Base-by-base conservation (phyloP, 176 grass and related monocot genomes). In the Stipa capillata region DNA sequence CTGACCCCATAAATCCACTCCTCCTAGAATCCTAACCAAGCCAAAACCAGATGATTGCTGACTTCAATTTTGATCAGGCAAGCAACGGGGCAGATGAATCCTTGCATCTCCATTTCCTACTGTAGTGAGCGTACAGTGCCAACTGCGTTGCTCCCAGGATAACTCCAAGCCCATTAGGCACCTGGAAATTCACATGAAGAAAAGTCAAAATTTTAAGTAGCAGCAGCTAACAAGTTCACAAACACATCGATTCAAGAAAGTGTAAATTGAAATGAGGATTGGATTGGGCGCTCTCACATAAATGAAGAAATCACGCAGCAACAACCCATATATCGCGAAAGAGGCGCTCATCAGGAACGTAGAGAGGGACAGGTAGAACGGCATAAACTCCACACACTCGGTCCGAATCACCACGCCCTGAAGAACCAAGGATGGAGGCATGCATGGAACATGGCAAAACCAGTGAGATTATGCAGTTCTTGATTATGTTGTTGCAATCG, bases 341-440 rank as follows among this genome's bases (percentile, higher is more conserved):
- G 84, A 93, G 29, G 69, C 36, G 23, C 91, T 90, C 90, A 84
- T 93, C 42, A 97, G 80, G 63, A 97, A 71, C 5, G 87, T 90
- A 0, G 87, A 88, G 74, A 97, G 87, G 52, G 94, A 97, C 4
- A 97, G 82, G 55, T 89, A 93, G 84, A 97, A 97, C 2, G 94
- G 94, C 94, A 97, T 97, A 86, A 89, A 93, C 77, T 97, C 91
- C 78, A 97, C 84, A 39, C 91, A 93, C 80, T 89, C 90, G 7
- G 94, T 91, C 58, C 82, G 85, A 45, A 97, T 91, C 75, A 93
- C 94, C 88, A 91, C 65, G 8, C 85, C 87, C 94, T 97, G 86
- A 49, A 65, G 25, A 37, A 48, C n/a, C 37, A 77, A 17, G 2
- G 2, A 70, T 41, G 15, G 34, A 79, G 45, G 21, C 29, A 72